A percentile compares a stretch with the other conserved stretches of the same genome.
Conservation (phyloP, 176 grass and related monocot genomes). For the Tillandsia leiboldiana region DNA sequence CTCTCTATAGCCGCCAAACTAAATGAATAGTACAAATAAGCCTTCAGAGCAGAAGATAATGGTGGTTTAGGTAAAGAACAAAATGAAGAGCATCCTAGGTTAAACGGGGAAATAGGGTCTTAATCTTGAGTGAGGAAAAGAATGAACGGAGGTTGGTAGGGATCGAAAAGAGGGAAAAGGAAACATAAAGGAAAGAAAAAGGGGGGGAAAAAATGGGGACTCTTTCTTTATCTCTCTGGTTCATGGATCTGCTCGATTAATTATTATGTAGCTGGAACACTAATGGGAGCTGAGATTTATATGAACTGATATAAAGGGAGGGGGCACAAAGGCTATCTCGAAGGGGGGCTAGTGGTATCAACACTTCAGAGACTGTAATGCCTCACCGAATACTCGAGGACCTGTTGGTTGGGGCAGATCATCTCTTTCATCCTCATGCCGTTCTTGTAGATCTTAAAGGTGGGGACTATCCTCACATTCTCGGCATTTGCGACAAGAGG, state of each 20-base stretch:
- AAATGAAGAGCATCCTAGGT: slow-evolving; percentile 11
- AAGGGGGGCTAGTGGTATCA: background rate
- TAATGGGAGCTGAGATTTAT: background rate
- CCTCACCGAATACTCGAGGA: slow-evolving; percentile 47
- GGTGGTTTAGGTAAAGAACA: background rate
- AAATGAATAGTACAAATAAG: slow-evolving; percentile 1
- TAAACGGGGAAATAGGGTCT: background rate
- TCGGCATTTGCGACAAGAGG: slow-evolving; percentile 38
- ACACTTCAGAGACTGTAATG: slow-evolving; percentile 41
- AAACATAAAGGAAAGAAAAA: background rate
- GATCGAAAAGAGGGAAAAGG: background rate
- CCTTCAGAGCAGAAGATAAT: background rate
- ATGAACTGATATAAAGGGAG: background rate
- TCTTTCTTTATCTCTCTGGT: background rate
- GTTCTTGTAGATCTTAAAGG: slow-evolving; percentile 71
- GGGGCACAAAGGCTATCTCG: background rate
- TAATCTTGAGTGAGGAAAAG: background rate
- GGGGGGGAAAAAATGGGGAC: background rate
- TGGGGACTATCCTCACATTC: slow-evolving; percentile 44
- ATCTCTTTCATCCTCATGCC: slow-evolving; percentile 55
- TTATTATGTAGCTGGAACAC: background rate
- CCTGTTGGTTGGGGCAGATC: slow-evolving; percentile 44
- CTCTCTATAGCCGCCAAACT: background rate
- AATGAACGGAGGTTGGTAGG: background rate
- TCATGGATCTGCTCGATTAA: background rate